These are phyloP conservation scores for Graphilbum fragrans DNA, from an alignment of 2,329 filamentous ascomycete species.

Conservation along the genomic window DNA sequence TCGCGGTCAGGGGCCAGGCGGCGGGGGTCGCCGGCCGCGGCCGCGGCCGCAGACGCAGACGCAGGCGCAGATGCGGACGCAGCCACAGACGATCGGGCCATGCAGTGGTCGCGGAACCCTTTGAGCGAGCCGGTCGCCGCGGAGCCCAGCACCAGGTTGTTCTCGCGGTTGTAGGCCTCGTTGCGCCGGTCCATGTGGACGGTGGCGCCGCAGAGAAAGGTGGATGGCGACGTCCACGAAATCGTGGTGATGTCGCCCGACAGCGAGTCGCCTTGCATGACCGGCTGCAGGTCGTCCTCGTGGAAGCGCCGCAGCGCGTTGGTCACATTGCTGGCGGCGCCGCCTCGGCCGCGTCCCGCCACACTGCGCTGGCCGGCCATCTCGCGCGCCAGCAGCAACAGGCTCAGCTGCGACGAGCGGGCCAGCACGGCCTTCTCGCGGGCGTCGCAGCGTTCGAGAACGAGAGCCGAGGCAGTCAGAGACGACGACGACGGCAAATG, in stretches of 20 bases:
- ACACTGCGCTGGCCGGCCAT: slow-evolving; percentile 31
- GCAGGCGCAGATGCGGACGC: background rate
- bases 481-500: background rate
- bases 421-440: slow-evolving; percentile 12
- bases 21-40: background rate
- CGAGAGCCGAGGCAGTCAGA: slow-evolving; percentile 10
- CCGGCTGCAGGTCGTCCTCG: slow-evolving; percentile 39
- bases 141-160: slow-evolving; percentile 47
- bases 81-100: slow-evolving; percentile 36
- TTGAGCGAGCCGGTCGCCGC: slow-evolving; percentile 28
- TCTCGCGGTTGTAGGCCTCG: slow-evolving; percentile 54
- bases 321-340: slow-evolving; percentile 24
- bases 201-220: slow-evolving; percentile 49
- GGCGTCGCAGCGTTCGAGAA: slow-evolving; percentile 10
- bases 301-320: slow-evolving; percentile 29
- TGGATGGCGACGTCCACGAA: slow-evolving; percentile 40
- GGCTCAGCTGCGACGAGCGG: slow-evolving; percentile 21
- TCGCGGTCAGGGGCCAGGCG: slow-evolving; percentile 20
- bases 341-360: background rate
- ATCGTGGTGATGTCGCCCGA: slow-evolving; percentile 49
- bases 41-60: background rate
- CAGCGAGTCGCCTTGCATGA: slow-evolving; percentile 46
- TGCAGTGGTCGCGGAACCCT: slow-evolving; percentile 44
- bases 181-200: slow-evolving; percentile 51
- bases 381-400: slow-evolving; percentile 36